Evolutionary conservation across 176 grass and related monocot genomes (phyloP).

Genomic region (Rhynchospora tenuis): DNA sequence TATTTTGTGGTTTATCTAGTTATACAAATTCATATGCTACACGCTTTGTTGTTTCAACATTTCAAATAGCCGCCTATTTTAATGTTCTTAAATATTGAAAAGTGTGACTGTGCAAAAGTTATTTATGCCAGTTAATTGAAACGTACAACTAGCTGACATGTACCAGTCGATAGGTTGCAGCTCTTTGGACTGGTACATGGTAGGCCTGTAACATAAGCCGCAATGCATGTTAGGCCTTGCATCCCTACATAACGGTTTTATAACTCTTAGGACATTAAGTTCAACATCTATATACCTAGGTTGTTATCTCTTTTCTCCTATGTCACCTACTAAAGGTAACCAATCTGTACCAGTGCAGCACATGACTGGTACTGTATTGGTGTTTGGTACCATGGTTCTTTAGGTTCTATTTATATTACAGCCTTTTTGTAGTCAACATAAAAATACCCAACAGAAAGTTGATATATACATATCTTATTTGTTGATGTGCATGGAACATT

Average conservation of each 20-base stretch:
- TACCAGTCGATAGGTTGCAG: slow-evolving; percentile 13
- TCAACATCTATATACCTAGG: background rate
- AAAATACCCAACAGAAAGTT: slow-evolving; percentile 1
- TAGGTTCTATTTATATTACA: slow-evolving; percentile 6
- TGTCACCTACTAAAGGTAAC: background rate
- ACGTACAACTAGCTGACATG: background rate
- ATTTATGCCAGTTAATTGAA: background rate
- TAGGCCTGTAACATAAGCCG: slow-evolving; percentile 1
- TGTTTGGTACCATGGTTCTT: background rate
- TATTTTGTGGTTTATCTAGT: background rate
- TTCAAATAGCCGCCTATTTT: background rate
- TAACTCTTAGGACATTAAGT: background rate
- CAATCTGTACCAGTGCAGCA: background rate
- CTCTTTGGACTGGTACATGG: background rate
- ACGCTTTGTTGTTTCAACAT: background rate
- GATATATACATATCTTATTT: background rate
- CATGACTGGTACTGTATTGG: background rate
- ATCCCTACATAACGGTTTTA: slow-evolving; percentile 14
- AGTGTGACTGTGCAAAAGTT: background rate
- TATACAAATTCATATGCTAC: background rate
- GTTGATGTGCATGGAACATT: background rate
- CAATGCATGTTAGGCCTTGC: slow-evolving; percentile 5
- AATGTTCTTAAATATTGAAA: background rate
- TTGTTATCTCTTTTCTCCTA: background rate
- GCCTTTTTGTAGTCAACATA: background rate